phyloP scores from a whole-genome alignment of 2,329 filamentous ascomycete species.

The Hirsutella rhossiliensis region DNA sequence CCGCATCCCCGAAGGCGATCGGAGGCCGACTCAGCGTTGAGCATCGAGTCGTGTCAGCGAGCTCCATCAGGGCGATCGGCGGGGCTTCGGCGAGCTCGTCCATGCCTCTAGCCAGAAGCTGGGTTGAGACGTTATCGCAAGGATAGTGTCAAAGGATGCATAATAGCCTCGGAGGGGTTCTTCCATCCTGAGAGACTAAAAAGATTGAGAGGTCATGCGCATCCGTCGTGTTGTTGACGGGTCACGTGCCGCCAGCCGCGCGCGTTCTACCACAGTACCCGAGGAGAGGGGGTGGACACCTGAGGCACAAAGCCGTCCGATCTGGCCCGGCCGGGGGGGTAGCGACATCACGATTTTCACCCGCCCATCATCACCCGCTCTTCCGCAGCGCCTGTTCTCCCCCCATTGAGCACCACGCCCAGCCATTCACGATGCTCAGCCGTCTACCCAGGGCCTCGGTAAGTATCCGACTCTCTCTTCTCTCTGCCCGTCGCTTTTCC shows the following conservation, averaged over 20 bases:
- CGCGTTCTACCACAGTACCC: neutral
- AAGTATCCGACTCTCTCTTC: conserved; percentile 17
- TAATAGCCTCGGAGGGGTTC: too few species aligned
- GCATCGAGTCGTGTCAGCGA: too few species aligned
- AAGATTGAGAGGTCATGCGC: too few species aligned
- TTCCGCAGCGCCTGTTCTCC: conserved; percentile 17
- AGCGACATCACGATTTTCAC: conserved; percentile 31
- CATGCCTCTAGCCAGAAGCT: too few species aligned
- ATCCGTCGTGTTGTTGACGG: neutral
- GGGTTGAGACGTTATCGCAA: too few species aligned
- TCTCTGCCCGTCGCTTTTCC: neutral
- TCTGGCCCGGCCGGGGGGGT: conserved; percentile 12
- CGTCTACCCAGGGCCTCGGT: conserved; percentile 45
- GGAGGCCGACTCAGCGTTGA: too few species aligned
- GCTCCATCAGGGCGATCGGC: too few species aligned
- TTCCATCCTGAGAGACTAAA: too few species aligned
- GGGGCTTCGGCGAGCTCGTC: too few species aligned
- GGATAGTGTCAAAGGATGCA: too few species aligned
- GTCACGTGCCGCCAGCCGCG: conserved; percentile 2
- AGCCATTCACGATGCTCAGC: conserved; percentile 41
- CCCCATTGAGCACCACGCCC: conserved; percentile 34
- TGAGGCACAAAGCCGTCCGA: conserved; percentile 5
- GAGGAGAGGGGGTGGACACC: neutral
- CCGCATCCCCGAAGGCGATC: too few species aligned
- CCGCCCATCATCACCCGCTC: conserved; percentile 24